These are phyloP conservation scores for Penicillium digitatum DNA, from an alignment of 2,329 filamentous ascomycete genomes.

Conservation along the genomic window DNA sequence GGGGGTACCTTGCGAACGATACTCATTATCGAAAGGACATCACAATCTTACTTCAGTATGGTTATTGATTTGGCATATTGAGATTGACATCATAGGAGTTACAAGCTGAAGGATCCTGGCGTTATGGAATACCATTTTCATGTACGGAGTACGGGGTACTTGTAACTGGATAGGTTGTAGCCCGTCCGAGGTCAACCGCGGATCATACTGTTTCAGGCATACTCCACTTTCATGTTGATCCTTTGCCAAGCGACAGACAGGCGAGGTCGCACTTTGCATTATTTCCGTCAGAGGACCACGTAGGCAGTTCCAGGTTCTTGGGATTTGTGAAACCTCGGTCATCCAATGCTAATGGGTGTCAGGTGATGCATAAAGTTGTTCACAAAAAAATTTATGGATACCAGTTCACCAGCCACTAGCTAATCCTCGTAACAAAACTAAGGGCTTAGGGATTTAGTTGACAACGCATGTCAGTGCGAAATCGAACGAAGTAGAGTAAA, in stretches of 20 bases:
- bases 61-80: constrained; percentile 6
- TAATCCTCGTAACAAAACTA: not conserved
- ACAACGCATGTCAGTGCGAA: not conserved
- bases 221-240: constrained; percentile 21
- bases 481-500: not conserved
- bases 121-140: constrained; percentile 13
- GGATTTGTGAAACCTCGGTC: not conserved
- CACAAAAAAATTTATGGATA: not conserved
- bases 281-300: constrained; percentile 3
- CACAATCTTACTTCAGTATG: constrained; percentile 10
- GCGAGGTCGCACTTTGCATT: constrained; percentile 16
- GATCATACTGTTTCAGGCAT: constrained; percentile 27
- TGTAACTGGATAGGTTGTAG: not conserved
- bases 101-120: constrained; percentile 10
- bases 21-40: not conserved
- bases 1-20: not conserved
- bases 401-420: not conserved
- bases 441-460: too few relatives aligned
- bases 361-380: not conserved
- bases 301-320: not conserved
- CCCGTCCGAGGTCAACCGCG: constrained; percentile 12
- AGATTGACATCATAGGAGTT: constrained; percentile 1
- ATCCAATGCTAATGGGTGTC: not conserved
- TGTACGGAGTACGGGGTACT: too few relatives aligned
- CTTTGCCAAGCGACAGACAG: constrained; percentile 13